Percentiles rank a stretch among this genome's conserved stretches.
phyloP scores from a whole-genome alignment of 1,139 yeast species.

The Magnusiomyces magnusii region DNA sequence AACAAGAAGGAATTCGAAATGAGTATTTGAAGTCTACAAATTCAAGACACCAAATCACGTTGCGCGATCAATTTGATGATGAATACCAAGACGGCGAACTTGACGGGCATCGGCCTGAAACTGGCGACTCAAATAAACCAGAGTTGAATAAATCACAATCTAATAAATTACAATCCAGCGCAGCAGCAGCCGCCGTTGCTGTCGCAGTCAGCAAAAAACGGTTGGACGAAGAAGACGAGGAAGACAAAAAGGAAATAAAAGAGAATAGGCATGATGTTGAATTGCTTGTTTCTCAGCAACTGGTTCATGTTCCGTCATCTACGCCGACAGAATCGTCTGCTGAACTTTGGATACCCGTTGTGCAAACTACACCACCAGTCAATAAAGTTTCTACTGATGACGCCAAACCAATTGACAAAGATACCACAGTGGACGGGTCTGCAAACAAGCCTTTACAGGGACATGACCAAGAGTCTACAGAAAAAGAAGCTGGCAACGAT shows the following conservation, averaged over 20 bases:
- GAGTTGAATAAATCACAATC: not conserved
- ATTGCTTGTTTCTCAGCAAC: not conserved
- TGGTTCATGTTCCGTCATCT: not conserved
- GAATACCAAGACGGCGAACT: not conserved
- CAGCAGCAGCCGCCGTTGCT: conserved; percentile 1
- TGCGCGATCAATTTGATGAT: not conserved
- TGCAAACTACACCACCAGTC: not conserved
- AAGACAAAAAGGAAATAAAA: too few species aligned
- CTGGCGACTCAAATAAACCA: not conserved
- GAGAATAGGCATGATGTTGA: too few species aligned
- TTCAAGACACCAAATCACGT: not conserved
- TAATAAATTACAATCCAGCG: not conserved
- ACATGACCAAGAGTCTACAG: too few species aligned
- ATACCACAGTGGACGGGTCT: too few species aligned
- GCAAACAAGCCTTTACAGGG: too few species aligned
- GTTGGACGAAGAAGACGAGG: not conserved
- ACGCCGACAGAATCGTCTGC: not conserved
- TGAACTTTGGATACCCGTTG: not conserved
- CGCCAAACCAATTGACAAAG: too few species aligned
- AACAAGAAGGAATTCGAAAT: not conserved
- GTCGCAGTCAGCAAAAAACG: not conserved
- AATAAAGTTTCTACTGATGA: too few species aligned
- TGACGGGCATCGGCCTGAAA: not conserved
- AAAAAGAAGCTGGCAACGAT: too few species aligned
- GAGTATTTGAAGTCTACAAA: not conserved